Percentiles rank a stretch among this genome's conserved stretches.
phyloP scores from a whole-genome alignment of 495 filamentous ascomycete species.

The Aspergillus affinis region DNA sequence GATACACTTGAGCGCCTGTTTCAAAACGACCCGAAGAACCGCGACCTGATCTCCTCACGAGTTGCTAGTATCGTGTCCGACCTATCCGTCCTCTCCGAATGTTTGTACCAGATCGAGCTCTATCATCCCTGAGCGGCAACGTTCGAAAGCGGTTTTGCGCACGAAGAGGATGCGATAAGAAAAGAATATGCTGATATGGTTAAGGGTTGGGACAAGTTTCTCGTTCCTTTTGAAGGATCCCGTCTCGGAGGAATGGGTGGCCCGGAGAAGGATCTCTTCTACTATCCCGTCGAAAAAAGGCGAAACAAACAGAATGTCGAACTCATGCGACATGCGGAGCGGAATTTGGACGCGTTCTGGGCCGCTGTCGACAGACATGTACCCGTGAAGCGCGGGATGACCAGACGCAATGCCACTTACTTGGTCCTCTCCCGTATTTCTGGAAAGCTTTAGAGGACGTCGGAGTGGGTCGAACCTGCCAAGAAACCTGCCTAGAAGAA shows the following conservation, averaged over 20 bases:
- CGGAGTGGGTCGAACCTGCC: slow-evolving; percentile 46
- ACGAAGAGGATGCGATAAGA: slow-evolving; percentile 27
- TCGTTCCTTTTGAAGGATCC: slow-evolving; percentile 13
- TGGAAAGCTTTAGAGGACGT: slow-evolving; percentile 41
- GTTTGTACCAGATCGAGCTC: slow-evolving; percentile 39
- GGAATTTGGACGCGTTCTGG: slow-evolving; percentile 54
- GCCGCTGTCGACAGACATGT: slow-evolving; percentile 21
- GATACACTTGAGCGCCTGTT: slow-evolving; percentile 49
- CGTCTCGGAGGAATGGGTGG: slow-evolving; percentile 23
- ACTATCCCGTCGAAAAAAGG: slow-evolving; percentile 51
- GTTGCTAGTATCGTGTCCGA: slow-evolving; percentile 39
- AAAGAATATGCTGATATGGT: slow-evolving; percentile 24
- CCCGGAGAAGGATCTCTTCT: slow-evolving; percentile 33
- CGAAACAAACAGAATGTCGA: slow-evolving; percentile 43
- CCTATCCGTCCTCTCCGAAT: slow-evolving; percentile 42
- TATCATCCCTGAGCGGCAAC: slow-evolving; percentile 49
- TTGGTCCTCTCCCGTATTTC: slow-evolving; percentile 27
- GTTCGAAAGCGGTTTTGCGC: slow-evolving; percentile 26
- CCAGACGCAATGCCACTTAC: slow-evolving; percentile 17
- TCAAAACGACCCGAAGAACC: slow-evolving; percentile 31
- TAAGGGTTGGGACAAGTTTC: slow-evolving; percentile 11
- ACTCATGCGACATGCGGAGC: slow-evolving; percentile 45
- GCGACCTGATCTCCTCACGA: slow-evolving; percentile 37
- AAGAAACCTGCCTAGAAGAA: slow-evolving; percentile 11
- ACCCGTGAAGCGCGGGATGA: slow-evolving; percentile 12